Evolutionary conservation across 768 basidiomycete species (phyloP).

Genomic region (Lactarius sanguifluus): DNA sequence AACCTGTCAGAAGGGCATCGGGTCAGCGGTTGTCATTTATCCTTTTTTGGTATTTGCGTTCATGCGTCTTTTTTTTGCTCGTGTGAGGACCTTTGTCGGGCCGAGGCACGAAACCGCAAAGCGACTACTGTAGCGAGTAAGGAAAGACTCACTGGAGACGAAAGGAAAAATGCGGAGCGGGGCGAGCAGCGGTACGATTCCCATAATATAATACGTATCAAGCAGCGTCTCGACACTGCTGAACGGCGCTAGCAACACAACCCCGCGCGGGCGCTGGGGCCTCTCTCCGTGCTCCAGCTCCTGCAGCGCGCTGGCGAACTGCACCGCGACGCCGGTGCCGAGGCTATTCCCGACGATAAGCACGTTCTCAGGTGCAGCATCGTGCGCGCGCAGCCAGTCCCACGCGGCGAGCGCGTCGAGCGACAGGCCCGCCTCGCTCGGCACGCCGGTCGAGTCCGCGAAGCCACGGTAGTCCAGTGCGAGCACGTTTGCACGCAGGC

Average conservation of each 20-base stretch:
- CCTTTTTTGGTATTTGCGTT: background rate
- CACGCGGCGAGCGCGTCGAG: conserved; percentile 76
- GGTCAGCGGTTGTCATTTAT: conserved; percentile 2
- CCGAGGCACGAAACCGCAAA: background rate
- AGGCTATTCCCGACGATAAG: conserved; percentile 85
- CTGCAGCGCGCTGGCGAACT: conserved; percentile 42
- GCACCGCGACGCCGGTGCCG: conserved; percentile 74
- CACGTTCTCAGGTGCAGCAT: conserved; percentile 57
- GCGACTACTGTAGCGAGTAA: background rate
- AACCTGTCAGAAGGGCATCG: conserved; percentile 38
- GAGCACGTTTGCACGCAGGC: conserved; percentile 72
- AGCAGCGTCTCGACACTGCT: conserved; percentile 46
- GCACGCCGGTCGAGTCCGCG: conserved; percentile 78
- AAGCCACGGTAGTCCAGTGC: conserved; percentile 92
- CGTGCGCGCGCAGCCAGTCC: conserved; percentile 67
- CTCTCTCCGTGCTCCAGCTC: conserved; percentile 17
- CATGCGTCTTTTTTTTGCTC: background rate
- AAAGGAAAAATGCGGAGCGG: conserved; percentile 66
- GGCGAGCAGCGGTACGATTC: conserved; percentile 66
- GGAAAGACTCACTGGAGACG: conserved; percentile 53
- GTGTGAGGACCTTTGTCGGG: background rate
- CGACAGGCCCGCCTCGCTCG: conserved; percentile 71
- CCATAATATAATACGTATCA: conserved; percentile 65
- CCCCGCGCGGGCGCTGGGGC: conserved; percentile 39
- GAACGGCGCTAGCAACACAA: conserved; percentile 46